Conservation (phyloP, 305 asterid genomes). For the Fraxinus angustifolia region DNA sequence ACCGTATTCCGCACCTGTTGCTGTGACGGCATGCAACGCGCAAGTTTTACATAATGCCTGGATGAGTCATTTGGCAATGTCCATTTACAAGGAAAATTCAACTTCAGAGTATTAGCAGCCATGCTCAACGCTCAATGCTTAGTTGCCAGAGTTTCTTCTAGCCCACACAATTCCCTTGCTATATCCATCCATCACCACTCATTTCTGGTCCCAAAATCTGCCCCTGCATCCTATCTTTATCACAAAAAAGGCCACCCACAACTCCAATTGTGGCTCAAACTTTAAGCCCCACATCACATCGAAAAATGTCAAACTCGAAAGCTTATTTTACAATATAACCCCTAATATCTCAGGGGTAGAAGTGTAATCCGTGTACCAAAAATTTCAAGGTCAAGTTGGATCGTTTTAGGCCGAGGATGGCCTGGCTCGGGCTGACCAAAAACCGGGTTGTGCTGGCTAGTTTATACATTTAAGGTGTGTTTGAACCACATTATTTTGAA, state of each 20-base stretch:
- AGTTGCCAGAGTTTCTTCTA: conserved; percentile 4
- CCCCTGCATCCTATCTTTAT: conserved; percentile 14
- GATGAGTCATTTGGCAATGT: conserved; percentile 21
- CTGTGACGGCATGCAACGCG: conserved; percentile 35
- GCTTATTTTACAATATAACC: not conserved
- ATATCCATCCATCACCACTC: conserved; percentile 27
- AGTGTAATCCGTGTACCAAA: not conserved
- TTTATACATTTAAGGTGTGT: not conserved
- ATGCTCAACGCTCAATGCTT: conserved; percentile 28
- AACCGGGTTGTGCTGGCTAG: not conserved
- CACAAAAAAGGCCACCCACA: conserved; percentile 31
- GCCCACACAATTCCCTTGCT: not conserved
- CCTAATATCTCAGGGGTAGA: not conserved
- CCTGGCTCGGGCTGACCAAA: not conserved
- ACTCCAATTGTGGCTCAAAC: not conserved
- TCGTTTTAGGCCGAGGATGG: not conserved
- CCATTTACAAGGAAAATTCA: conserved; percentile 19
- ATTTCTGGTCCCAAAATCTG: conserved; percentile 23
- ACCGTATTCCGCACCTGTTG: conserved; percentile 35
- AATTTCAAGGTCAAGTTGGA: not conserved
- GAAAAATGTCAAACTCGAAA: not conserved
- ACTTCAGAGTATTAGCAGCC: conserved; percentile 15
- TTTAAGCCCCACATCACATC: not conserved
- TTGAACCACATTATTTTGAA: too few relatives aligned
- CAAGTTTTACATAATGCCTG: conserved; percentile 21